These are phyloP conservation scores for Alnus rubra DNA, from an alignment of 306 rosid species.

Conservation along the genomic window DNA sequence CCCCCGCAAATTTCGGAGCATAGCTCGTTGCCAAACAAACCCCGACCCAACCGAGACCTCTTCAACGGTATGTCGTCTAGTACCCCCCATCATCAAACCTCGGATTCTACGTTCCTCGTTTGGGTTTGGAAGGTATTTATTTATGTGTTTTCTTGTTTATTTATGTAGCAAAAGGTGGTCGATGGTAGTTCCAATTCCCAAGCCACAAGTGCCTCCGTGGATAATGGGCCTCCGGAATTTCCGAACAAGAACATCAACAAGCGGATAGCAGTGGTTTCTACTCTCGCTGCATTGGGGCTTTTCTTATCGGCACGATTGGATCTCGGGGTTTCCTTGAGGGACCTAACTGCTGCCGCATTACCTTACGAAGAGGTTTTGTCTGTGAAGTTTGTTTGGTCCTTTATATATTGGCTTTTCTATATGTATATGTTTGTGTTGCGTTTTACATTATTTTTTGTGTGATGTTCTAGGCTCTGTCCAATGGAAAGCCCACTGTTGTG, in stretches of 20 bases:
- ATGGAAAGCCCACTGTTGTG: slow-evolving; percentile 95
- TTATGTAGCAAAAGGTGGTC: slow-evolving; percentile 42
- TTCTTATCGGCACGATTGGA: slow-evolving; percentile 71
- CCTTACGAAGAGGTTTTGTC: slow-evolving; percentile 77
- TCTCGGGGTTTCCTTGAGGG: slow-evolving; percentile 92
- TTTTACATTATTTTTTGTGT: slow-evolving; percentile 17
- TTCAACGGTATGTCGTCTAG: slow-evolving; percentile 38
- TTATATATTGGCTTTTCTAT: background rate
- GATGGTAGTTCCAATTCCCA: slow-evolving; percentile 28
- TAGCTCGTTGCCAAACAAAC: slow-evolving; percentile 64
- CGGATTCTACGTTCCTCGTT: background rate
- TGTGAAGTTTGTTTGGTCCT: background rate
- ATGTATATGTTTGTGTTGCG: background rate
- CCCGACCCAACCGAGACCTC: slow-evolving; percentile 51
- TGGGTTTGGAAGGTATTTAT: slow-evolving; percentile 1
- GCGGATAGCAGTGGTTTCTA: slow-evolving; percentile 62
- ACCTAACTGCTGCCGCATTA: slow-evolving; percentile 75
- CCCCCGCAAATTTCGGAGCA: slow-evolving; percentile 40
- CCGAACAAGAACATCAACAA: slow-evolving; percentile 65
- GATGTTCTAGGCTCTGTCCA: slow-evolving; percentile 75
- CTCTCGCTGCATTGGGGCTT: slow-evolving; percentile 73
- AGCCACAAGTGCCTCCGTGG: slow-evolving; percentile 37
- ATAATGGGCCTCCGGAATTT: slow-evolving; percentile 45
- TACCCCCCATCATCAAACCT: background rate
- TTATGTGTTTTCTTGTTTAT: background rate